These are phyloP conservation scores for Periglandula ipomoeae DNA, from an alignment of 2,329 filamentous ascomycete species.

Conservation along the genomic window DNA sequence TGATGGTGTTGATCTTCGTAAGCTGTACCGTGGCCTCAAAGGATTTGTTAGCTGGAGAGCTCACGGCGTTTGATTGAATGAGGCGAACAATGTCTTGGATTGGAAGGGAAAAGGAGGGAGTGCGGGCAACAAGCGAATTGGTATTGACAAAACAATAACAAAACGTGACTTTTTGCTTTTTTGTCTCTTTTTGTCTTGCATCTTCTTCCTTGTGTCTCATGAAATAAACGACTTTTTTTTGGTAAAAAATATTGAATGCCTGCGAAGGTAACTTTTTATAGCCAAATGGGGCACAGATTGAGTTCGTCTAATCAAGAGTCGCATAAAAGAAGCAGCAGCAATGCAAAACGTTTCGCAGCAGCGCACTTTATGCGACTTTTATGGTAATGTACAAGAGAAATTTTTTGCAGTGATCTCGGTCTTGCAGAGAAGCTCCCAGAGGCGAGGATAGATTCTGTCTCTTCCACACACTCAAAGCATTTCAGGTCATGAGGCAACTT, in stretches of 20 bases:
- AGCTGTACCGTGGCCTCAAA: constrained; percentile 48
- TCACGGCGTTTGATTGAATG: constrained; percentile 4
- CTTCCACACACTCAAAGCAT: constrained; percentile 4
- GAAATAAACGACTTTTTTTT: not conserved
- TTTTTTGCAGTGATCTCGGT: constrained; percentile 5
- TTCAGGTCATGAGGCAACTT: constrained; percentile 7
- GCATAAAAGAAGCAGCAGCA: constrained; percentile 20
- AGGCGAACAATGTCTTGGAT: constrained; percentile 3
- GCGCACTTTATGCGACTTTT: constrained; percentile 36
- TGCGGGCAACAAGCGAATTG: constrained; percentile 1
- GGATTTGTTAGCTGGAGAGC: constrained; percentile 1
- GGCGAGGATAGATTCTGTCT: not conserved
- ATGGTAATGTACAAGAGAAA: constrained; percentile 50
- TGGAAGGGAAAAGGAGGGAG: not conserved
- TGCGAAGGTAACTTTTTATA: constrained; percentile 22
- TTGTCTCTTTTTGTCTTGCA: not conserved
- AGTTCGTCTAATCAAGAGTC: constrained; percentile 25
- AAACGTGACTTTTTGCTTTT: not conserved
- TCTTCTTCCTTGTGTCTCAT: constrained; percentile 1
- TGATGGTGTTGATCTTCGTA: constrained; percentile 62
- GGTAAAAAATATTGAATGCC: constrained; percentile 14
- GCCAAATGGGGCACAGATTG: constrained; percentile 22
- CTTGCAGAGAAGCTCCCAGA: constrained; percentile 3
- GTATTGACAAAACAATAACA: constrained; percentile 1
- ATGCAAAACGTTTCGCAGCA: constrained; percentile 24